These are phyloP conservation scores for Botrytis porri DNA, from an alignment of 2,329 filamentous ascomycete species.

Conservation along the genomic window DNA sequence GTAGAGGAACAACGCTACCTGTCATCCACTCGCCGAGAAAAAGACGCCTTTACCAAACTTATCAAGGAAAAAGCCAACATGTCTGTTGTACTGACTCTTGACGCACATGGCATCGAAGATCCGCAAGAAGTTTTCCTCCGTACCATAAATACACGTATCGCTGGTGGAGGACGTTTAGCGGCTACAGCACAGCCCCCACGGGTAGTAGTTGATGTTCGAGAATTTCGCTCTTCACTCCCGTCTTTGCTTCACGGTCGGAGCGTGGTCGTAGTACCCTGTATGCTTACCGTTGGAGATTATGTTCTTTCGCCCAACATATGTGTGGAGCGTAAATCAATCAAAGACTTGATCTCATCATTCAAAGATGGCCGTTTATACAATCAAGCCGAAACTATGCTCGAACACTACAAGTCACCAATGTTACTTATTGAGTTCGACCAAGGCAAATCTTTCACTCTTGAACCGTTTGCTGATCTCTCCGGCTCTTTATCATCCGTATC, in stretches of 20 bases:
- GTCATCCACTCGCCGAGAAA: constrained; percentile 85
- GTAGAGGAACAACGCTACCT: constrained; percentile 95
- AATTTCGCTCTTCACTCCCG: constrained; percentile 90
- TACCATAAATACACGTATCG: constrained; percentile 94
- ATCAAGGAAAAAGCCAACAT: constrained; percentile 94
- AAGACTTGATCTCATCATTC: constrained; percentile 88
- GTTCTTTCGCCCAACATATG: constrained; percentile 88
- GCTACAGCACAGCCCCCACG: constrained; percentile 85
- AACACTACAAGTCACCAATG: constrained; percentile 86
- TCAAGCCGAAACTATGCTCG: constrained; percentile 91
- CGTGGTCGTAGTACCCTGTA: constrained; percentile 88
- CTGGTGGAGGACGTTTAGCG: constrained; percentile 79
- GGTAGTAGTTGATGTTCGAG: constrained; percentile 91
- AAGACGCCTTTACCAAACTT: constrained; percentile 90
- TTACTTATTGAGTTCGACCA: constrained; percentile 97
- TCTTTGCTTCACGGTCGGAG: constrained; percentile 86
- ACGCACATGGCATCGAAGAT: constrained; percentile 67
- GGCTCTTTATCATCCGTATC: constrained; percentile 62
- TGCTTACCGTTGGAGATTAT: constrained; percentile 95
- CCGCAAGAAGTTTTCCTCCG: constrained; percentile 89
- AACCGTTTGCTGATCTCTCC: constrained; percentile 68
- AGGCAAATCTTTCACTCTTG: constrained; percentile 94
- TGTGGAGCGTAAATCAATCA: constrained; percentile 90
- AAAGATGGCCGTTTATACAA: constrained; percentile 87
- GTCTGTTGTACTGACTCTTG: constrained; percentile 80